Conservation (phyloP, 306 rosid species). For the Sicyos baderoa region DNA sequence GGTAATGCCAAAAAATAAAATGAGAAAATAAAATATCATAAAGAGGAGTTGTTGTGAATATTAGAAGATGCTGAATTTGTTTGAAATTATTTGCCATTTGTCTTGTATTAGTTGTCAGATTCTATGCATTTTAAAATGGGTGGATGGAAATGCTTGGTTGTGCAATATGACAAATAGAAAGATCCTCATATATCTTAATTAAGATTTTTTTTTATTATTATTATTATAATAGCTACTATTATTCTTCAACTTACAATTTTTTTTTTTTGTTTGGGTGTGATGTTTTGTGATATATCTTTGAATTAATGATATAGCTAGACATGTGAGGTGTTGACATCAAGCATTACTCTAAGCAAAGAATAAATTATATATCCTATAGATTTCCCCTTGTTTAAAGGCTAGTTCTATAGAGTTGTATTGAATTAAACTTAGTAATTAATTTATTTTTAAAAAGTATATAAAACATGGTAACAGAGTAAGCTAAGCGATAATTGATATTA, state of each 20-base stretch:
- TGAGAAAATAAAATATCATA: not conserved
- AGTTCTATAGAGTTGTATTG: no score
- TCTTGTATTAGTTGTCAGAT: slow-evolving; percentile 24
- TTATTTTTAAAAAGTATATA: no score
- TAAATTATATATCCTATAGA: not conserved
- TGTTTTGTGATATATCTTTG: not conserved
- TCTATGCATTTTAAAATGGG: slow-evolving; percentile 10
- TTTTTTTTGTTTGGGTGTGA: not conserved
- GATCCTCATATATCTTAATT: slow-evolving; percentile 27
- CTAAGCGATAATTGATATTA: no score
- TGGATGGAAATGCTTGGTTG: slow-evolving; percentile 16
- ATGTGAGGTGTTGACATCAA: not conserved
- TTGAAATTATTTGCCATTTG: slow-evolving; percentile 11
- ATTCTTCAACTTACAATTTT: not conserved
- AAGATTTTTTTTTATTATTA: not conserved
- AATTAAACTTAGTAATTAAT: no score
- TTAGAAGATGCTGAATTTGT: slow-evolving; percentile 18
- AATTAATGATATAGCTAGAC: no score
- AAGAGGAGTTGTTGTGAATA: not conserved
- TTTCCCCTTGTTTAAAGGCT: no score
- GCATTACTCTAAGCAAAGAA: not conserved
- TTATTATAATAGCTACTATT: not conserved
- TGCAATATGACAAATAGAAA: slow-evolving; percentile 28
- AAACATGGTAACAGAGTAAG: no score
- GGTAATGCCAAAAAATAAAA: not conserved